Base-by-base conservation (phyloP, 1,284 basidiomycete species). In the Tetrapyrgos nigripes region DNA sequence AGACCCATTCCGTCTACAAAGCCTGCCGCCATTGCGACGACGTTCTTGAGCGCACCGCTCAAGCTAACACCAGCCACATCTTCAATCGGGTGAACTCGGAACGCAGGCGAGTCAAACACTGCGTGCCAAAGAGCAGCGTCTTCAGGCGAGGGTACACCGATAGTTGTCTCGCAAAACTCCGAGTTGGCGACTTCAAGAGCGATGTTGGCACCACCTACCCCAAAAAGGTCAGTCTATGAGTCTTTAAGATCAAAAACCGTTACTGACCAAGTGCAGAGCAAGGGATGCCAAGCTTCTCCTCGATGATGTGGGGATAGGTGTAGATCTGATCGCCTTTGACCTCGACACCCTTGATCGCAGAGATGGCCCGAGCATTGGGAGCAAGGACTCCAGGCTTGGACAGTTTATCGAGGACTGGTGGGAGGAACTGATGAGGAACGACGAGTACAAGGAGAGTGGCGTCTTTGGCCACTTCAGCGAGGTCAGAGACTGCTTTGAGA, bases 1-100 rank as follows among this genome's bases (percentile, higher is more conserved):
- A 59, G 58, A 6, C 62, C 64, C 62, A 65, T 63, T 6, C 64
- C 64, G 53, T 65, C 64, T 17, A 63, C 62, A 28, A 65, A 65
- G 13, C 64, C 64, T 23, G 64, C 64, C 11, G 62, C 62, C 11
- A 65, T 54, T 17, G 64, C 64, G 19, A 65, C 64, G 10, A 65
- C 62, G 50, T 65, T 65, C 50, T 65, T 65, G 13, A 65, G 51
- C 27, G 64, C 64, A 10, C 64, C 64, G 35, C 59, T 61, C 17
- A 65, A 57, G 29, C 62, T 61, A 44, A 65, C 64, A 43, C 64
- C 64, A 33, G 62, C 59, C 31, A 65, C 64, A 28, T 65, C 64
- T 35, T 63, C 59, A 23, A 63, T 63, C 35, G 62, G 59, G 27
- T 63, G 62, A 2, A 65, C 64, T 21, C 64, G 57, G 53, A 65